Evolutionary conservation across 73 alveolate species (phyloP), one percentile per base, ranked within the genome.

Genomic region (Paramecium sonneborni): DNA sequence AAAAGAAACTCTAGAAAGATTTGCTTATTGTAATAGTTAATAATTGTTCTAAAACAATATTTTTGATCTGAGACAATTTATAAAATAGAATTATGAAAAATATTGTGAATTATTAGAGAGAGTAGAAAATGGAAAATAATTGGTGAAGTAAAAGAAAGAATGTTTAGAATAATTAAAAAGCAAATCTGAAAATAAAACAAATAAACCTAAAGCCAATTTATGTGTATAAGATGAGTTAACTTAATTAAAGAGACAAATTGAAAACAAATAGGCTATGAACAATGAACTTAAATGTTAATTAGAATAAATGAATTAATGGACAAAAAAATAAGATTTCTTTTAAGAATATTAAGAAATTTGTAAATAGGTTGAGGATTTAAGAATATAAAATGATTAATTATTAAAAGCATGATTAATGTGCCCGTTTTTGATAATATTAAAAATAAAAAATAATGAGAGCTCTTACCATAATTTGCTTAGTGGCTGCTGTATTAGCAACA

Each of bases 391-490:
- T 74, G 68, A 34, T 74, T 74, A 79, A 79, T 79, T 79, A 79
- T 72, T 72, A 35, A 72, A 72, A 72, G 30, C 58, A 35, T 72
- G 86, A 72, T 14, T 35, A 72, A 35, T 72, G 32, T 28, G 57
- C 86, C 86, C 86, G 86, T 72, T 72, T 72, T 72, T 72, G 41
- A 72, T 11, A 28, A 62, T 74, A 43, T 79, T 43, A 79, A 72
- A 72, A 28, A 14, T 34, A 23, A 79, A n/a, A 43, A 43, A 43
- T 23, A 14, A 79, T 79, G 90, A 39, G 72, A 79, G 55, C 90
- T 79, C 90, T 79, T 38, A 79, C 55, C 74, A 46, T 62, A 39
- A 79, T 79, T 46, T 79, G 90, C 74, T 79, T 79, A 79, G 69
- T 79, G 90, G 90, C 90, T 44, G 69, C 90, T 9, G 76, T 46